Evolutionary conservation across 2,329 filamentous ascomycete species (phyloP).

Genomic region (Leptosphaerulina australis): DNA sequence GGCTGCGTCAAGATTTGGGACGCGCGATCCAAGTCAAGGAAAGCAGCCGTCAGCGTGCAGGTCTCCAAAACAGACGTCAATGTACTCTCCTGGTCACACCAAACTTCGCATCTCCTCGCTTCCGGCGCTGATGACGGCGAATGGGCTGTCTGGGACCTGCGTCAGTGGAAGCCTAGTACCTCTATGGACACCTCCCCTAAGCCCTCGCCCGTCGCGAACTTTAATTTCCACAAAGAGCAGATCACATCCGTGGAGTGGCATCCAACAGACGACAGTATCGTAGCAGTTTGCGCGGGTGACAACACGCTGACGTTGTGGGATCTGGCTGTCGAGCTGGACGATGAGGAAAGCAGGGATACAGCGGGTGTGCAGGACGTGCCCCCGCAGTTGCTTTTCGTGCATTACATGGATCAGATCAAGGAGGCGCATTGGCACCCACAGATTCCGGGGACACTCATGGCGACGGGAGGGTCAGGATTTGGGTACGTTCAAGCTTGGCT

Average conservation of each 20-base stretch:
- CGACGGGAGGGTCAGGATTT: constrained; percentile 87
- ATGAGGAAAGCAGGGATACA: constrained; percentile 92
- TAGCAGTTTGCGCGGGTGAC: constrained; percentile 89
- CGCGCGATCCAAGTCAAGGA: constrained; percentile 84
- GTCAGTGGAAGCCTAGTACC: constrained; percentile 82
- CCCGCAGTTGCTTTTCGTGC: constrained; percentile 92
- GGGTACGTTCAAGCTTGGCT: constrained; percentile 54
- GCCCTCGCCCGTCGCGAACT: constrained; percentile 85
- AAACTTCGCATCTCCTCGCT: constrained; percentile 87
- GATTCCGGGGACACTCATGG: constrained; percentile 86
- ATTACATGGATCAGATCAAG: constrained; percentile 94
- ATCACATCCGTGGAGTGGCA: constrained; percentile 98
- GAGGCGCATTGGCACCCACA: constrained; percentile 98
- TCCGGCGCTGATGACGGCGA: constrained; percentile 91
- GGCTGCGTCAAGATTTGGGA: constrained; percentile 97
- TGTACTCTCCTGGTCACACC: constrained; percentile 91
- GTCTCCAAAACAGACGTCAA: constrained; percentile 89
- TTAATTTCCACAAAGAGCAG: constrained; percentile 94
- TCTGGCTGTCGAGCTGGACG: constrained; percentile 92
- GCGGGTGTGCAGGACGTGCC: constrained; percentile 88
- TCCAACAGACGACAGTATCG: constrained; percentile 93
- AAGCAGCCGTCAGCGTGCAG: constrained; percentile 84
- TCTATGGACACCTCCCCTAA: constrained; percentile 56
- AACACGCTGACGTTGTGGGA: constrained; percentile 97
- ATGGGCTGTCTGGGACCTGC: constrained; percentile 95